Conservation (phyloP, 1,139 yeast species). For the Sugiyamaella pinicola region DNA sequence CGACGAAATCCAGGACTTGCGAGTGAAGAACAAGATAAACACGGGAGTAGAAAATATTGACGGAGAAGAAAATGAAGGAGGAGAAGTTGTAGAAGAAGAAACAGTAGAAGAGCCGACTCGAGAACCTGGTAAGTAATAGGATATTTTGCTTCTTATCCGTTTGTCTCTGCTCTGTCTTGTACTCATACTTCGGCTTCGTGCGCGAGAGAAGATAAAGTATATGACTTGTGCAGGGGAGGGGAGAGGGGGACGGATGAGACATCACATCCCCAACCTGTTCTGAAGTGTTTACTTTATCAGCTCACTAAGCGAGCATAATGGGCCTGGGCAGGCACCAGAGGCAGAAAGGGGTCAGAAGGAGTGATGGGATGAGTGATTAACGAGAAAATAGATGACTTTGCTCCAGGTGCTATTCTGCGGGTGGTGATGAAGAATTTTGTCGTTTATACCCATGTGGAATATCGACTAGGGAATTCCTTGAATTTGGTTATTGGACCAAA, state of each 20-base stretch:
- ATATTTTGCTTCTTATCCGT: neutral
- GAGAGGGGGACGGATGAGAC: too few relatives aligned
- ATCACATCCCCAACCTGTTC: too few relatives aligned
- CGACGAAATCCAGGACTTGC: neutral
- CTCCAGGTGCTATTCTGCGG: slow-evolving; percentile 68
- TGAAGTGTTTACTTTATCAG: too few relatives aligned
- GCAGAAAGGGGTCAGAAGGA: too few relatives aligned
- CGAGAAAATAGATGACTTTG: slow-evolving; percentile 27
- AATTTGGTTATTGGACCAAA: slow-evolving; percentile 97
- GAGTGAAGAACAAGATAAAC: neutral
- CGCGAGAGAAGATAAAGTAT: too few relatives aligned
- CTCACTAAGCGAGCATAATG: too few relatives aligned
- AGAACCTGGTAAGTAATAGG: slow-evolving; percentile 16
- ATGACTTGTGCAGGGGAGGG: too few relatives aligned
- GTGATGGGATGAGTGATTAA: slow-evolving; percentile 17
- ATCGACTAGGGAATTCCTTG: slow-evolving; percentile 75
- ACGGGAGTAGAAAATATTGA: neutral
- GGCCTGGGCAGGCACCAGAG: too few relatives aligned
- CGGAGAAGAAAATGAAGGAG: neutral
- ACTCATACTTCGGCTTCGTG: too few relatives aligned
- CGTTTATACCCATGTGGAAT: slow-evolving; percentile 77
- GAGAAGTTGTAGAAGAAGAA: neutral
- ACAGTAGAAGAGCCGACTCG: slow-evolving; percentile 2
- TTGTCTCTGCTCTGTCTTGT: too few relatives aligned
- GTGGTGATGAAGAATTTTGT: slow-evolving; percentile 76